A percentile compares a stretch with the other conserved stretches of the same genome.
Evolutionary conservation across 2,329 filamentous ascomycete genomes (phyloP).

Genomic region (Camillea tinctor): DNA sequence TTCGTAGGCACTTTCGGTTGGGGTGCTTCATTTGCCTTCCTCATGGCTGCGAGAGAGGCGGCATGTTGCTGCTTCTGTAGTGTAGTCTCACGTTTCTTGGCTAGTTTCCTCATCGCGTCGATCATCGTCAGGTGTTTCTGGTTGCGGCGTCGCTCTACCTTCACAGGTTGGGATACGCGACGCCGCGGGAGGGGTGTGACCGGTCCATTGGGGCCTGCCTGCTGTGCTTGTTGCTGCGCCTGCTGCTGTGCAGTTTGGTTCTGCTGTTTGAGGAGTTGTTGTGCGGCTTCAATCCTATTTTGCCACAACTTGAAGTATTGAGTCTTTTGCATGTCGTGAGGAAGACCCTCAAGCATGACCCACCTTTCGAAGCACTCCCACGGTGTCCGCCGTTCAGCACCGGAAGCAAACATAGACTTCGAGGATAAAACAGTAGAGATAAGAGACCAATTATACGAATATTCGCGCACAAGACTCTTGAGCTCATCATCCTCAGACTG

Average conservation of each 20-base stretch:
- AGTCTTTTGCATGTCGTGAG: constrained; percentile 90
- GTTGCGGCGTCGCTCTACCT: constrained; percentile 83
- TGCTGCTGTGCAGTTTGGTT: constrained; percentile 48
- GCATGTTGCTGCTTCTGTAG: constrained; percentile 86
- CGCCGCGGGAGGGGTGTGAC: constrained; percentile 56
- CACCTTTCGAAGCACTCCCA: constrained; percentile 99
- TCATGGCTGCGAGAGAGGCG: constrained; percentile 71
- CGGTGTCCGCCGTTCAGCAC: constrained; percentile 83
- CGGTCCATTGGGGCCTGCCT: constrained; percentile 35
- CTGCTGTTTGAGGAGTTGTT: constrained; percentile 53
- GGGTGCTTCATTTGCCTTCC: constrained; percentile 71
- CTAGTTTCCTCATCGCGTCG: constrained; percentile 91
- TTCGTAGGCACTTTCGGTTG: constrained; percentile 55
- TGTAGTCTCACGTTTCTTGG: constrained; percentile 86
- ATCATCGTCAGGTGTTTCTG: constrained; percentile 86
- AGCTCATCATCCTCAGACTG: constrained; percentile 88
- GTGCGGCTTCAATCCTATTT: constrained; percentile 58
- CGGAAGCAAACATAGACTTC: constrained; percentile 76
- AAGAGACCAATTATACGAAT: constrained; percentile 96
- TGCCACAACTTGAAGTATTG: constrained; percentile 84
- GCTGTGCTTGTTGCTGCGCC: constrained; percentile 34
- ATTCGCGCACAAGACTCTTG: constrained; percentile 79
- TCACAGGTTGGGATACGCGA: constrained; percentile 73
- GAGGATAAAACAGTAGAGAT: constrained; percentile 79
- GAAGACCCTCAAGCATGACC: constrained; percentile 87